A percentile compares a stretch with the other conserved stretches of the same genome.
phyloP scores from a whole-genome alignment of 192 early-diverging fungal species.

The Coemansia sp. region DNA sequence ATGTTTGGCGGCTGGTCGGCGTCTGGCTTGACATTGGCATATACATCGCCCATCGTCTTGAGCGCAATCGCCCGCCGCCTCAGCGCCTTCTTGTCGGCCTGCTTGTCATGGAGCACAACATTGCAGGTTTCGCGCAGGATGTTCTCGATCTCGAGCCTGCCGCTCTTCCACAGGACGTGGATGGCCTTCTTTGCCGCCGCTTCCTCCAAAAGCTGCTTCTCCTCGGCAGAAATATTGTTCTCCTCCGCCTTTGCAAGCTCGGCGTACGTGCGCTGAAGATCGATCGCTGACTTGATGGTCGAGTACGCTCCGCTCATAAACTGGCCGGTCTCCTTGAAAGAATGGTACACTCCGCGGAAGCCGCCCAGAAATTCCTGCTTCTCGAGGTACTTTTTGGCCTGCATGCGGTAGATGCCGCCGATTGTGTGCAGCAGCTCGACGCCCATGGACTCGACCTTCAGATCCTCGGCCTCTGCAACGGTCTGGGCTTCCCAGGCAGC shows the following conservation, averaged over 20 bases:
- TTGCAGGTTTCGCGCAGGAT: conserved; percentile 94
- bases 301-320: conserved; percentile 88
- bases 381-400: conserved; percentile 81
- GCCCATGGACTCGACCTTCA: conserved; percentile 90
- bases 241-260: conserved; percentile 91
- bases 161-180: conserved; percentile 89
- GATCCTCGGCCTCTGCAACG: conserved; percentile 77
- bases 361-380: conserved; percentile 68
- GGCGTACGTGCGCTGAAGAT: conserved; percentile 86
- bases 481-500: conserved; percentile 69
- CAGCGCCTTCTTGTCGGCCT: conserved; percentile 56
- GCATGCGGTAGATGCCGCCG: conserved; percentile 86
- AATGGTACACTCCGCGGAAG: conserved; percentile 67
- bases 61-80: conserved; percentile 76
- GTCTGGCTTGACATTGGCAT: conserved; percentile 67
- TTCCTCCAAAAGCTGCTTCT: conserved; percentile 68
- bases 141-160: conserved; percentile 91
- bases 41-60: conserved; percentile 82
- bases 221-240: conserved; percentile 66
- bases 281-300: conserved; percentile 88
- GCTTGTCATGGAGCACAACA: conserved; percentile 68
- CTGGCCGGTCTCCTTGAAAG: conserved; percentile 85
- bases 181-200: conserved; percentile 77
- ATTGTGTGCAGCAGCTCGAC: conserved; percentile 91
- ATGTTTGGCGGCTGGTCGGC: conserved; percentile 47